phyloP scores from a whole-genome alignment of 257 asterid species.

The Fraxinus excelsior region DNA sequence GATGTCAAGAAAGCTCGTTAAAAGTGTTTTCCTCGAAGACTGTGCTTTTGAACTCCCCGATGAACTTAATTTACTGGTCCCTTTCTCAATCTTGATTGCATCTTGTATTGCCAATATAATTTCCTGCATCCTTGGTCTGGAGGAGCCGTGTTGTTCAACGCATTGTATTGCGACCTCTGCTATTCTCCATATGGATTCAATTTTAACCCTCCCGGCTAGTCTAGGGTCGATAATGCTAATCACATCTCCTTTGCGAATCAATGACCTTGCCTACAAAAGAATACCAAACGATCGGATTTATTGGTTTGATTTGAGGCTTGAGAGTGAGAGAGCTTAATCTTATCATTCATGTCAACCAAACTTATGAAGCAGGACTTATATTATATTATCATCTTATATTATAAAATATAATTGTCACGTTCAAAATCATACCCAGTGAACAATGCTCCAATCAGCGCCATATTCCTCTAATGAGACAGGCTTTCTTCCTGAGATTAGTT shows the following conservation, averaged over 20 bases:
- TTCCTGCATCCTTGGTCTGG: slow-evolving; percentile 96
- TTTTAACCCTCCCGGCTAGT: slow-evolving; percentile 61
- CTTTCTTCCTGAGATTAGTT: slow-evolving; percentile 88
- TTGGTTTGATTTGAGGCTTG: neutral
- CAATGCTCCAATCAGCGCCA: slow-evolving; percentile 96
- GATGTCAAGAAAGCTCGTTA: slow-evolving; percentile 88
- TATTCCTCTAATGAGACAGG: slow-evolving; percentile 83
- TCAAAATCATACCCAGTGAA: slow-evolving; percentile 79
- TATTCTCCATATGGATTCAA: slow-evolving; percentile 85
- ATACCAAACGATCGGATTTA: slow-evolving; percentile 4
- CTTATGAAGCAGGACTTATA: neutral
- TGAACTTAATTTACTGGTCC: slow-evolving; percentile 62
- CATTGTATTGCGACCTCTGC: slow-evolving; percentile 95
- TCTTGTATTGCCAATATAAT: slow-evolving; percentile 81
- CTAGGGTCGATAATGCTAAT: slow-evolving; percentile 77
- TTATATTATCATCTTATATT: neutral
- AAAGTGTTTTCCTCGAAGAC: slow-evolving; percentile 79
- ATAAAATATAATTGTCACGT: neutral
- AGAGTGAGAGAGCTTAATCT: neutral
- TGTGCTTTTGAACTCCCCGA: slow-evolving; percentile 67
- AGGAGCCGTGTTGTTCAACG: slow-evolving; percentile 71
- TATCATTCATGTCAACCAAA: neutral
- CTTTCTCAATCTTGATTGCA: slow-evolving; percentile 80
- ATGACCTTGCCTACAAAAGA: slow-evolving; percentile 72
- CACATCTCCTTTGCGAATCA: slow-evolving; percentile 88